These are phyloP conservation scores for Backusella circina DNA, from an alignment of 192 early-diverging fungal genomes.

Conservation along the genomic window DNA sequence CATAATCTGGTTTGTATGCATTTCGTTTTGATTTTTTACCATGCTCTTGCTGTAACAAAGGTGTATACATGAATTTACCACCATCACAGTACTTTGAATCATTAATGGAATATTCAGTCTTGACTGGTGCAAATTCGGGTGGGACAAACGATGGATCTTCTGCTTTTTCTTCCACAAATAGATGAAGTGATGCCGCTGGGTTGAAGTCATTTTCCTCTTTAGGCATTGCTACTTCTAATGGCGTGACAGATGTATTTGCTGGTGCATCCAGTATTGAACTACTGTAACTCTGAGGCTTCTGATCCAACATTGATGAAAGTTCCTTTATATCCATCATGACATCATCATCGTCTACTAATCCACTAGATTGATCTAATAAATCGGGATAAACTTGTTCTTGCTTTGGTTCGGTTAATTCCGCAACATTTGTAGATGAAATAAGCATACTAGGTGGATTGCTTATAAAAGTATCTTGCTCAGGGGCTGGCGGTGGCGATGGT, in stretches of 20 bases:
- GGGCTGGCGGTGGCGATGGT: background rate
- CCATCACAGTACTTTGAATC: conserved; percentile 37
- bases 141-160: conserved; percentile 18
- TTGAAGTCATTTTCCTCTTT: background rate
- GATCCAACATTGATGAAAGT: background rate
- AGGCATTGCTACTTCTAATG: background rate
- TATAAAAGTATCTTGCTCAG: background rate
- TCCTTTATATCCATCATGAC: conserved; percentile 4
- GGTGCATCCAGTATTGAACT: background rate
- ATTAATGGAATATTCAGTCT: conserved; percentile 17
- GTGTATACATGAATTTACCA: conserved; percentile 34
- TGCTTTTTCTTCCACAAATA: background rate
- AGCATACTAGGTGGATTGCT: background rate
- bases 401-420: background rate
- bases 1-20: conserved; percentile 34
- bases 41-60: background rate
- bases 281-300: background rate
- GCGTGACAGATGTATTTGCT: background rate
- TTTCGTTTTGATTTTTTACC: conserved; percentile 6
- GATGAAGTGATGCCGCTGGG: background rate
- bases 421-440: background rate
- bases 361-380: background rate
- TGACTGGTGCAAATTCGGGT: conserved; percentile 30
- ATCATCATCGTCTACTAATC: background rate
- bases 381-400: background rate